Evolutionary conservation across 805 yeast genomes (phyloP), one percentile per base, ranked within the genome.

Genomic region (Scheffersomyces spartinae): DNA sequence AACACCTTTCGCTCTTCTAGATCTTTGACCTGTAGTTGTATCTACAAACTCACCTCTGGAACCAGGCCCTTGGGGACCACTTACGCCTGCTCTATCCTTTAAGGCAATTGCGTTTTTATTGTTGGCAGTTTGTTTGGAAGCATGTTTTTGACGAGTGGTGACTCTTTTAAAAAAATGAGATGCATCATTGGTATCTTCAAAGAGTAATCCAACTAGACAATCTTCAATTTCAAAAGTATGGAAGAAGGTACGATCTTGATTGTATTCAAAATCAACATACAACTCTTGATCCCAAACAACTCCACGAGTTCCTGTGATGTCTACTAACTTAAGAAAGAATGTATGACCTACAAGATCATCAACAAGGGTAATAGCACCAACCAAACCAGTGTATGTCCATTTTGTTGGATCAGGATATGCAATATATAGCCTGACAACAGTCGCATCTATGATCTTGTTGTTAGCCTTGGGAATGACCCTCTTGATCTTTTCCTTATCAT

Each of bases 201-300:
- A 91, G 26, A 91, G 53, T 13, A 91, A 60, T 0, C 97, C 98
- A 7, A 74, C 85, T 26, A 64, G 65, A 46, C 95, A 86, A 13
- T 82, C 93, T 40, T 91, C 97, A 23, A 84, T 61, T 56, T 91
- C 98, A 55, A 91, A 91, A 5, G 93, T 66, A 49, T 91, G 97
- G 64, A 91, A 91, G 52, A 83, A 91, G 20, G 94, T 74, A 17
- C 98, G 69, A 50, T 91, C 98, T 51, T 91, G 97, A 44, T 81
- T 71, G 52, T 91, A 91, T 39, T 77, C 76, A 49, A 91, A 85
- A 41, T 82, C 78, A 8, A 83, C 75, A 42, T 82, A 88, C 25
- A 91, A 53, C 51, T 91, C 98, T 51, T 91, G 98, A 50, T 91
- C 98, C 98, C 98, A 91, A 0, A 91, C 37, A 0, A 91, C 94